Evolutionary conservation across 1,284 basidiomycete genomes (phyloP).

Genomic region (Ustilago hordei): DNA sequence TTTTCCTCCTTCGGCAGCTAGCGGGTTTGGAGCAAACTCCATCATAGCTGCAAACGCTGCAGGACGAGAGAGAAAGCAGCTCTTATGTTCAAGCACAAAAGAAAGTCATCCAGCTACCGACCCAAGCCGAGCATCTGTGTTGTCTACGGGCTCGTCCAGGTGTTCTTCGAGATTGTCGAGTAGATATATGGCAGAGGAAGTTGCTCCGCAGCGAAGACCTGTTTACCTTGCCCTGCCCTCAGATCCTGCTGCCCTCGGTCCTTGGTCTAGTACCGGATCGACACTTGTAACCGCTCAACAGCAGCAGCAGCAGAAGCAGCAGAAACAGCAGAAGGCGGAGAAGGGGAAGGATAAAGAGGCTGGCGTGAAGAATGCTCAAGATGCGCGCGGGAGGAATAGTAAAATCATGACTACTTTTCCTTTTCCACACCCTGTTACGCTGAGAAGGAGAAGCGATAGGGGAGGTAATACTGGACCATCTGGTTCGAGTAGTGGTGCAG

Average conservation of each 20-base stretch:
- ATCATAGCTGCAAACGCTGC: slow-evolving; percentile 17
- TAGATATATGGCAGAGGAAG: slow-evolving; percentile 37
- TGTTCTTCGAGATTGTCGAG: slow-evolving; percentile 19
- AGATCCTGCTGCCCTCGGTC: slow-evolving; percentile 27
- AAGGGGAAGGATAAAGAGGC: slow-evolving; percentile 6
- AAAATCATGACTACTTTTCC: slow-evolving; percentile 57
- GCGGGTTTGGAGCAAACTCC: slow-evolving; percentile 23
- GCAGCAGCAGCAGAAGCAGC: neutral
- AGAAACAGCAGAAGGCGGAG: neutral
- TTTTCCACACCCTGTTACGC: slow-evolving; percentile 45
- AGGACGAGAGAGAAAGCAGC: neutral
- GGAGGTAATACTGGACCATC: neutral
- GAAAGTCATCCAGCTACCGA: slow-evolving; percentile 1
- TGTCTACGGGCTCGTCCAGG: slow-evolving; percentile 14
- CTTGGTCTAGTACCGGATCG: slow-evolving; percentile 21
- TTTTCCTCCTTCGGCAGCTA: slow-evolving; percentile 18
- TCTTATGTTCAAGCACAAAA: neutral
- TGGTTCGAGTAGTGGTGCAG: neutral
- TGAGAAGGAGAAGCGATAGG: slow-evolving; percentile 8
- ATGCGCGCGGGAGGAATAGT: slow-evolving; percentile 27
- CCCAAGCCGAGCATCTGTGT: slow-evolving; percentile 24
- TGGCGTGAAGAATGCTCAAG: neutral
- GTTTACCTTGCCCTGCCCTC: slow-evolving; percentile 30
- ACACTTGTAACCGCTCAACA: neutral
- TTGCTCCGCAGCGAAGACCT: slow-evolving; percentile 35